Evolutionary conservation across 805 yeast species (phyloP).

Genomic region (Metschnikowia rubicola): DNA sequence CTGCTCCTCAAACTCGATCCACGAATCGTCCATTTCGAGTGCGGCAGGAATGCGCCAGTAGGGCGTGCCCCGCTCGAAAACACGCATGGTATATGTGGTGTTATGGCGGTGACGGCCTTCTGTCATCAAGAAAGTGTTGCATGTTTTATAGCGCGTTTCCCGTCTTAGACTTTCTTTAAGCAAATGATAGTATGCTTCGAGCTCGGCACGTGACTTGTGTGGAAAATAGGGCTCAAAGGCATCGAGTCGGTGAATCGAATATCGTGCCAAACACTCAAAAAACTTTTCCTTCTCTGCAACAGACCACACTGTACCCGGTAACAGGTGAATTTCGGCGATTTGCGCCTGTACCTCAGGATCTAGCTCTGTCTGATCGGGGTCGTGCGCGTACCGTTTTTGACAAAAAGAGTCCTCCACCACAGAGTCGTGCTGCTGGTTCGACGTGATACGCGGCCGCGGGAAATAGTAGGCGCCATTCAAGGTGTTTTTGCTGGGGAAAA

Average conservation of each 20-base stretch:
- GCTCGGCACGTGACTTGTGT: slow-evolving; percentile 42
- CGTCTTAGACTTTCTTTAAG: slow-evolving; percentile 27
- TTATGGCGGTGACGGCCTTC: background rate
- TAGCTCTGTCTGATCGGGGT: background rate
- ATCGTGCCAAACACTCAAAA: slow-evolving; percentile 47
- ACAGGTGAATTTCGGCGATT: background rate
- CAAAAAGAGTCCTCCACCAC: too few species aligned
- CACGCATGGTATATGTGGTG: slow-evolving; percentile 1
- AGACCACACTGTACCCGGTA: slow-evolving; percentile 44
- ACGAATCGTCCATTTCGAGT: slow-evolving; percentile 46
- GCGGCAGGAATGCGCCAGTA: slow-evolving; percentile 51
- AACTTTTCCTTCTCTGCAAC: slow-evolving; percentile 48
- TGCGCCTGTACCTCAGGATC: background rate
- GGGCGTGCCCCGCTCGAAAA: background rate
- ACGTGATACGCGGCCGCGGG: slow-evolving; percentile 1
- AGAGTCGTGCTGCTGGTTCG: background rate
- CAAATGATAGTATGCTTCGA: slow-evolving; percentile 42
- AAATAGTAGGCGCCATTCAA: slow-evolving; percentile 6
- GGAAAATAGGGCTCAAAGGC: slow-evolving; percentile 36
- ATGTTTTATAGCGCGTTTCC: slow-evolving; percentile 18
- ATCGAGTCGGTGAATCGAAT: slow-evolving; percentile 47
- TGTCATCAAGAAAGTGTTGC: background rate
- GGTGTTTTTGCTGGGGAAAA: slow-evolving; percentile 14
- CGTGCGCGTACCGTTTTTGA: too few species aligned
- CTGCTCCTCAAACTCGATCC: slow-evolving; percentile 42